Percentiles rank a stretch among this genome's conserved stretches.
phyloP scores from a whole-genome alignment of 106 monocot species.

The Dendrobium chrysotoxum region DNA sequence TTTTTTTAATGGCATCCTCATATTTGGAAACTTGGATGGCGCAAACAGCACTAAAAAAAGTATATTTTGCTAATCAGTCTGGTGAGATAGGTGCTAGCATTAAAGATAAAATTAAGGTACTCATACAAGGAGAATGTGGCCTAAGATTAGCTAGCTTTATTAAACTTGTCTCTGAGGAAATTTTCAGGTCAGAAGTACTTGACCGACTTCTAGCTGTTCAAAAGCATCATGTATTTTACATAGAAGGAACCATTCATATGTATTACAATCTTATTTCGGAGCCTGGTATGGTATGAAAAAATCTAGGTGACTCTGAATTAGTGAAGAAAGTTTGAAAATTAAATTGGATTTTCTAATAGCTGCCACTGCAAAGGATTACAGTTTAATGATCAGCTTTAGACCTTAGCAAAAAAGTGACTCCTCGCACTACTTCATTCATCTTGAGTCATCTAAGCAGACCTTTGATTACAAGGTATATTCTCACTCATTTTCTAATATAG shows the following conservation, averaged over 20 bases:
- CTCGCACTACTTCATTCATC: slow-evolving; percentile 33
- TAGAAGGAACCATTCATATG: slow-evolving; percentile 84
- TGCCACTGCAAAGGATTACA: slow-evolving; percentile 86
- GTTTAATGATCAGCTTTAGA: slow-evolving; percentile 82
- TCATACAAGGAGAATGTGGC: slow-evolving; percentile 9
- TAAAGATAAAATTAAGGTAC: neutral
- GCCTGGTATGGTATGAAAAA: slow-evolving; percentile 61
- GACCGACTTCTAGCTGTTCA: slow-evolving; percentile 51
- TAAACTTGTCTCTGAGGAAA: slow-evolving; percentile 54
- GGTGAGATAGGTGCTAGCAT: neutral
- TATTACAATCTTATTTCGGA: slow-evolving; percentile 69
- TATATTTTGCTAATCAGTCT: neutral
- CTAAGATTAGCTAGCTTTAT: slow-evolving; percentile 33
- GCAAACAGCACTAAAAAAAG: neutral
- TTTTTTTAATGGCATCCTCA: slow-evolving; percentile 66
- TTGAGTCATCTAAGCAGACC: slow-evolving; percentile 49
- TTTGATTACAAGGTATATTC: slow-evolving; percentile 85
- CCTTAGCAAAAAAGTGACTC: slow-evolving; percentile 13
- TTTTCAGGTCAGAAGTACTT: slow-evolving; percentile 38
- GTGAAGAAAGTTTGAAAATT: slow-evolving; percentile 47
- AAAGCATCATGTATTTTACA: slow-evolving; percentile 71
- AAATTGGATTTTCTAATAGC: slow-evolving; percentile 56
- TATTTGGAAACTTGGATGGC: slow-evolving; percentile 71
- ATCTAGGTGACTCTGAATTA: slow-evolving; percentile 23
- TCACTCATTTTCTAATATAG: too few species aligned